Conservation (phyloP, 2,329 filamentous ascomycete genomes). For the Pseudogymnoascus sp. region DNA sequence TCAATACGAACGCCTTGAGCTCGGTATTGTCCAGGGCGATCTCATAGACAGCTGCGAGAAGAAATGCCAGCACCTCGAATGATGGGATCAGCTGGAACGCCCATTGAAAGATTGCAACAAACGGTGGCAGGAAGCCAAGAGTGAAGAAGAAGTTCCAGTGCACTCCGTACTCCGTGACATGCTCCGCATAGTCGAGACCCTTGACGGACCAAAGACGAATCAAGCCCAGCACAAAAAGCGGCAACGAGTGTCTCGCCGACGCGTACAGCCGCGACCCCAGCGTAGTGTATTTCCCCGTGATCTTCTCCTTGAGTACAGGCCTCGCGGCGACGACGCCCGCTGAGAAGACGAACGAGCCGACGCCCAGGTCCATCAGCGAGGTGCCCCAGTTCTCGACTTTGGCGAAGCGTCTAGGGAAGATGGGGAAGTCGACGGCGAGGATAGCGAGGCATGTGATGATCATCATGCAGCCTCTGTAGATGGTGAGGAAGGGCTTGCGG, state of each 20-base stretch:
- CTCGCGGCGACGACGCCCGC: conserved; percentile 85
- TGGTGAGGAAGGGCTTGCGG: conserved; percentile 85
- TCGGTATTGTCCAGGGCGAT: conserved; percentile 64
- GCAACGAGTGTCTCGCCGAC: conserved; percentile 73
- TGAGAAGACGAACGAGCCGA: conserved; percentile 95
- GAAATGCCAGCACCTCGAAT: conserved; percentile 66
- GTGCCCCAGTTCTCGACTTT: conserved; percentile 99
- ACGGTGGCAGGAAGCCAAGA: conserved; percentile 77
- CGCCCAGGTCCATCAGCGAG: conserved; percentile 96
- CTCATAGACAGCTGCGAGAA: conserved; percentile 66
- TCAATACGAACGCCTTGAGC: conserved; percentile 77
- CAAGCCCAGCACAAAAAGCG: conserved; percentile 71
- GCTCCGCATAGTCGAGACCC: conserved; percentile 89
- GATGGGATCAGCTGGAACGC: conserved; percentile 64
- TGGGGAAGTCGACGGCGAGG: conserved; percentile 88
- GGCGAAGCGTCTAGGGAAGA: conserved; percentile 90
- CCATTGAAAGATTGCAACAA: conserved; percentile 75
- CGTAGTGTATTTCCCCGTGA: conserved; percentile 42
- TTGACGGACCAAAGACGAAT: conserved; percentile 84
- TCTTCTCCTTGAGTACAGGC: conserved; percentile 63
- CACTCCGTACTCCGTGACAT: conserved; percentile 94
- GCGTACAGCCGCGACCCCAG: conserved; percentile 52
- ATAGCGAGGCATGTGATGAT: conserved; percentile 84
- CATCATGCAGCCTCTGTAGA: conserved; percentile 87
- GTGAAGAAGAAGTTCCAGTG: conserved; percentile 99